A percentile compares a stretch with the other conserved stretches of the same genome.
Evolutionary conservation across 176 grass and related monocot genomes (phyloP).

Genomic region (Rhynchospora breviuscula): DNA sequence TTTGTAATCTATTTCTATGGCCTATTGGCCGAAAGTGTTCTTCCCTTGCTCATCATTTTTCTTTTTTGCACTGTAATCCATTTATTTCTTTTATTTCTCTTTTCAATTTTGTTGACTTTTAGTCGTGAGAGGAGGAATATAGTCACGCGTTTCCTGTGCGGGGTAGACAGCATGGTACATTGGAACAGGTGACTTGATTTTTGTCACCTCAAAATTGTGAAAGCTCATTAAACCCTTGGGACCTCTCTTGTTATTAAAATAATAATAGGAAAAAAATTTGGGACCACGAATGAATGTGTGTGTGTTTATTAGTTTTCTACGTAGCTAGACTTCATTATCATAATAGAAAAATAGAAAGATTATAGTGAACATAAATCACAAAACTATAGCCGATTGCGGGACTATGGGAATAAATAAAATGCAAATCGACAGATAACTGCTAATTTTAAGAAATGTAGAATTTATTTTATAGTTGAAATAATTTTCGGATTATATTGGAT

Average conservation of each 20-base stretch:
- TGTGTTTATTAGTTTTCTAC: not conserved
- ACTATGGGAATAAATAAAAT: too few relatives aligned
- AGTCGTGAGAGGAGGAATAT: not conserved
- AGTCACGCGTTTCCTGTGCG: not conserved
- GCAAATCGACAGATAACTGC: too few relatives aligned
- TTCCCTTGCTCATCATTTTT: not conserved
- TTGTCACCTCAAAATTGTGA: slow-evolving; percentile 18
- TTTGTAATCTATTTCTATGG: not conserved
- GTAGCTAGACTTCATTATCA: not conserved
- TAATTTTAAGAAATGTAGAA: too few relatives aligned
- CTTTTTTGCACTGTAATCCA: not conserved
- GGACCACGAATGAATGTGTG: not conserved
- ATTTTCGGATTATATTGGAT: too few relatives aligned
- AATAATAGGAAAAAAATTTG: not conserved
- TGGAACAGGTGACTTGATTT: slow-evolving; percentile 4
- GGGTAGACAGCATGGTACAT: slow-evolving; percentile 4
- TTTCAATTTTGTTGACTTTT: not conserved
- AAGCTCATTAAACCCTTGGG: not conserved
- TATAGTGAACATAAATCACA: too few relatives aligned
- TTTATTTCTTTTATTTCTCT: not conserved
- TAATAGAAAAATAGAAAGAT: not conserved
- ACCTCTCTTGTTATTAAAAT: not conserved
- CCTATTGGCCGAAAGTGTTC: not conserved
- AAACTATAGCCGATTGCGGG: too few relatives aligned
- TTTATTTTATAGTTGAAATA: too few relatives aligned